phyloP scores from a whole-genome alignment of 129 eudicot genomes.

The Logfia minima region DNA sequence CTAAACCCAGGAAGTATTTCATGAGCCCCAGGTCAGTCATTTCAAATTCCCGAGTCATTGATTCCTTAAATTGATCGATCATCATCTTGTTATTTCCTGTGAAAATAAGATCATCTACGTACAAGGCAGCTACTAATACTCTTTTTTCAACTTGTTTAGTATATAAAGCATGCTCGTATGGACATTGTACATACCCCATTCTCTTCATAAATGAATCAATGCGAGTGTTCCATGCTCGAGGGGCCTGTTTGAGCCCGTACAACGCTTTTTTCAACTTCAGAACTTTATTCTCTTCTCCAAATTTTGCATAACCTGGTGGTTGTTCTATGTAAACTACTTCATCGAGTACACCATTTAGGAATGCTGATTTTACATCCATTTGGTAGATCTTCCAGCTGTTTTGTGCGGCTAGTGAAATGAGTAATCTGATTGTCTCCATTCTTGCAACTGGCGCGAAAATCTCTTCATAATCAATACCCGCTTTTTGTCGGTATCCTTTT shows the following conservation, averaged over 20 bases:
- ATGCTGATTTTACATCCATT: background rate
- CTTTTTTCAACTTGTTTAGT: background rate
- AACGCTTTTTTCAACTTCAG: background rate
- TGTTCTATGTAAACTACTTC: constrained; percentile 8
- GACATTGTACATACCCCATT: background rate
- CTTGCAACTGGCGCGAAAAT: background rate
- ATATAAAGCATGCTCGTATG: background rate
- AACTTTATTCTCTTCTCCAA: background rate
- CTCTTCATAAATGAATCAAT: background rate
- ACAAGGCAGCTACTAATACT: background rate
- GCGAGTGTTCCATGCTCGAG: constrained; percentile 2
- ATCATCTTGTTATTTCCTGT: background rate
- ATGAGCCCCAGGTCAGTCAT: background rate
- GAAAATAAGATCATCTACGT: constrained; percentile 4
- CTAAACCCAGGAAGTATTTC: constrained; percentile 10
- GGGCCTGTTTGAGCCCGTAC: background rate
- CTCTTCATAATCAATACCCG: background rate
- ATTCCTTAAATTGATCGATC: background rate
- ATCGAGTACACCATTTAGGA: background rate
- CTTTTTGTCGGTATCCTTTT: background rate
- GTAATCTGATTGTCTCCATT: background rate
- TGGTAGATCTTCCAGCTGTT: background rate
- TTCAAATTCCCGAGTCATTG: constrained; percentile 3
- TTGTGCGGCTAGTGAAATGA: background rate
- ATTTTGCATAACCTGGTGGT: constrained; percentile 14